Conservation (phyloP, 2,329 filamentous ascomycete species). For the Penicillium sp. region DNA sequence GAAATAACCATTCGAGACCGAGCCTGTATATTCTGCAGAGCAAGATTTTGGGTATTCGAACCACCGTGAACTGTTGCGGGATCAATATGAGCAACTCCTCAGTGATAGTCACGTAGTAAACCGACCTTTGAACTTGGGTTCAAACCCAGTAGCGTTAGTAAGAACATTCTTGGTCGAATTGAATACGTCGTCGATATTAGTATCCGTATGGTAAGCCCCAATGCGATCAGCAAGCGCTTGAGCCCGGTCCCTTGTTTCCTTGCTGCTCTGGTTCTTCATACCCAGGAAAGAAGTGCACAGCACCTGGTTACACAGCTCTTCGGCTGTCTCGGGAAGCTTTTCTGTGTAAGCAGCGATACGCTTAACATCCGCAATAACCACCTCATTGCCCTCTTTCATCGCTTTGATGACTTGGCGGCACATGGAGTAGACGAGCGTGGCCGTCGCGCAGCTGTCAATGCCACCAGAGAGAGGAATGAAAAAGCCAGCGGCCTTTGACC, state of each 20-base stretch:
- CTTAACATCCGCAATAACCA: constrained; percentile 60
- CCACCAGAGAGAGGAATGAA: constrained; percentile 47
- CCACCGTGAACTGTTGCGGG: constrained; percentile 7
- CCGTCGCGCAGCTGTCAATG: constrained; percentile 46
- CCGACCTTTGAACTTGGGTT: constrained; percentile 14
- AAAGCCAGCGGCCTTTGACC: constrained; percentile 42
- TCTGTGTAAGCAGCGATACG: constrained; percentile 54
- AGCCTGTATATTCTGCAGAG: constrained; percentile 15
- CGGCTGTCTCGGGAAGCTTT: constrained; percentile 59
- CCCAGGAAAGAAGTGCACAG: constrained; percentile 2
- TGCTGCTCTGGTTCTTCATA: constrained; percentile 2
- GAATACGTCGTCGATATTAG: constrained; percentile 13
- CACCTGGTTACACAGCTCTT: constrained; percentile 59
- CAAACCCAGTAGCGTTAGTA: constrained; percentile 10
- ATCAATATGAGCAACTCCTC: neutral
- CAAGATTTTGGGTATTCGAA: constrained; percentile 10
- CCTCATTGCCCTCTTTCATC: constrained; percentile 41
- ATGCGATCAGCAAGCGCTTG: constrained; percentile 9
- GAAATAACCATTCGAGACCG: constrained; percentile 14
- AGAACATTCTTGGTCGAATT: constrained; percentile 14
- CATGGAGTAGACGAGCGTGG: constrained; percentile 47
- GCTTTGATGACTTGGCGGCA: constrained; percentile 42
- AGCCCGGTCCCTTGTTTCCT: neutral
- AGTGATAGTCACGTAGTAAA: neutral
- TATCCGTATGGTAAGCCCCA: constrained; percentile 14